These are phyloP conservation scores for Rosa hybrid DNA, from an alignment of 331 rosid species.

Conservation along the genomic window DNA sequence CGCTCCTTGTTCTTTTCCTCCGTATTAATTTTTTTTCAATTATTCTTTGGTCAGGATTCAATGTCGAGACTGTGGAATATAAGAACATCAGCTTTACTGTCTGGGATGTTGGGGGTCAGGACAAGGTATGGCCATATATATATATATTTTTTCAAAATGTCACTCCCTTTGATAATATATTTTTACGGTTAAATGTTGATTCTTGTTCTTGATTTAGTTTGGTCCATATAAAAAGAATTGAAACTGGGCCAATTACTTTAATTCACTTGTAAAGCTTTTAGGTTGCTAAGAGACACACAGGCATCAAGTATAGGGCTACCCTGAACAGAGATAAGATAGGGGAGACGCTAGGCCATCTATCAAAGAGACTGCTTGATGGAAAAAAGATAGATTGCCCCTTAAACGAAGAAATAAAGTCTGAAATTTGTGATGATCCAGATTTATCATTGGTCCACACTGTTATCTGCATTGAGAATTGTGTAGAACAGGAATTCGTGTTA, in stretches of 20 bases:
- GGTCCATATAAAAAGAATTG: too few species aligned
- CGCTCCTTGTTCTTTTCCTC: not conserved
- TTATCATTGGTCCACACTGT: not conserved
- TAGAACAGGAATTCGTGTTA: not conserved
- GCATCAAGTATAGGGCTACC: not conserved
- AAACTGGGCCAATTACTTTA: too few species aligned
- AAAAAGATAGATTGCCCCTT: not conserved
- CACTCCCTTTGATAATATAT: not conserved
- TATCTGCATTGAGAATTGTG: not conserved
- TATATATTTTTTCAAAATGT: not conserved
- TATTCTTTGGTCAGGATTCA: constrained; percentile 55
- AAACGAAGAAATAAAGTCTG: not conserved
- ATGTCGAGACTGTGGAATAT: constrained; percentile 90
- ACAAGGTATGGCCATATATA: constrained; percentile 70
- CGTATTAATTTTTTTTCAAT: not conserved
- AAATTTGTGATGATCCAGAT: not conserved
- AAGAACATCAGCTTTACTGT: constrained; percentile 97
- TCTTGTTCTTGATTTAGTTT: not conserved
- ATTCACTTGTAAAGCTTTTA: not conserved
- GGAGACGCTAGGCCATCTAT: not conserved
- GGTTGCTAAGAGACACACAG: not conserved
- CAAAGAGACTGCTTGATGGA: not conserved
- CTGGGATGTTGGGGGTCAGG: constrained; percentile 97
- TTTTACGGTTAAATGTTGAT: not conserved
- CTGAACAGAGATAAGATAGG: not conserved